Percentiles rank a stretch among this genome's conserved stretches.
These are phyloP conservation scores for Aethionema arabicum DNA, from an alignment of 345 rosid species.

Conservation along the genomic window DNA sequence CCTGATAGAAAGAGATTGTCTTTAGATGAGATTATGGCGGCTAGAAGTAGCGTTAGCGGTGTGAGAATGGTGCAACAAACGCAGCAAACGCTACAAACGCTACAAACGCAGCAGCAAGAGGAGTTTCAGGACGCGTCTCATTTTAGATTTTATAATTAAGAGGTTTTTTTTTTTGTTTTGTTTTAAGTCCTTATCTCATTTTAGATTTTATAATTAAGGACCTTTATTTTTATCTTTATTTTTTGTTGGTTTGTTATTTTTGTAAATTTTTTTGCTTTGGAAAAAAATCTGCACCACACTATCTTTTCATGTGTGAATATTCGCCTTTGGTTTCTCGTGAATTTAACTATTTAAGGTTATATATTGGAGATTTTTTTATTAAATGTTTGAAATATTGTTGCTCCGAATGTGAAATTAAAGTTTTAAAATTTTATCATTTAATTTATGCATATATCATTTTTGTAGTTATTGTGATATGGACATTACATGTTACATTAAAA, in stretches of 20 bases:
- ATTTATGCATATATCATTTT: no score
- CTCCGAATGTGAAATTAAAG: no score
- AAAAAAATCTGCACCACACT: slow-evolving; percentile 10
- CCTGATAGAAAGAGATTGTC: slow-evolving; percentile 66
- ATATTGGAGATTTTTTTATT: background rate
- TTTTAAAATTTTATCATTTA: no score
- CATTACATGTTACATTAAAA: no score
- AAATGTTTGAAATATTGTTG: background rate
- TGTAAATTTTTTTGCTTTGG: slow-evolving; percentile 32
- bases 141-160: slow-evolving; percentile 39
- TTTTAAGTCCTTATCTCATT: slow-evolving; percentile 26
- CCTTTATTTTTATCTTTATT: background rate
- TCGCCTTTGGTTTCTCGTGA: background rate
- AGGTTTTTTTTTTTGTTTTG: no score
- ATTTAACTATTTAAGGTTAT: background rate
- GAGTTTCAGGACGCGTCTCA: slow-evolving; percentile 15
- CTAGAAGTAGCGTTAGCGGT: slow-evolving; percentile 80
- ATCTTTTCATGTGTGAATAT: background rate
- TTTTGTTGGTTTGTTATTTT: slow-evolving; percentile 12
- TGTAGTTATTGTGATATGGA: no score
- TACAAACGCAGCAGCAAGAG: background rate
- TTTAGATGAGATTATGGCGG: slow-evolving; percentile 68
- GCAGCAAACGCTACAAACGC: slow-evolving; percentile 13
- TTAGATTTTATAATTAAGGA: slow-evolving; percentile 30
- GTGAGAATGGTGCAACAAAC: slow-evolving; percentile 49